These are phyloP conservation scores for Areca catechu DNA, from an alignment of 176 grass and related monocot species.

Conservation along the genomic window DNA sequence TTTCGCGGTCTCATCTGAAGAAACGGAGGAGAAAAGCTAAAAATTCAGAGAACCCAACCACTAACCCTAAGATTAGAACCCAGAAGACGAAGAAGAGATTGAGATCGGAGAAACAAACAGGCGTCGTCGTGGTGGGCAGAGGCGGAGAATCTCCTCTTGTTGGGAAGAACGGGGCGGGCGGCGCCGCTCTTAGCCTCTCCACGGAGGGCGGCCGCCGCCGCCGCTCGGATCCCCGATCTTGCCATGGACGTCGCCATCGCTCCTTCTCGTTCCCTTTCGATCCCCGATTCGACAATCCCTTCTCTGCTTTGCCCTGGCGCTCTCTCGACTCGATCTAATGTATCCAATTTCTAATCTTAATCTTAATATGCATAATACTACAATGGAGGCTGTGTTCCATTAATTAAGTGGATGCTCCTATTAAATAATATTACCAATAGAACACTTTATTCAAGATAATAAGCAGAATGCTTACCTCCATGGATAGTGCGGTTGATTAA, in stretches of 20 bases:
- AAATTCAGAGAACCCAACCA: neutral
- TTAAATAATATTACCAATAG: too few relatives aligned
- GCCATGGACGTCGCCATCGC: constrained; percentile 56
- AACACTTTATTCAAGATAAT: too few relatives aligned
- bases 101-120: constrained; percentile 25
- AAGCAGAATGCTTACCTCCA: too few relatives aligned
- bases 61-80: neutral
- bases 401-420: too few relatives aligned
- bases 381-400: too few relatives aligned
- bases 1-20: constrained; percentile 69
- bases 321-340: too few relatives aligned
- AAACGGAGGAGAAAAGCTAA: too few relatives aligned
- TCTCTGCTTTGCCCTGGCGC: too few relatives aligned
- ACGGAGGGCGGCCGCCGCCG: constrained; percentile 26
- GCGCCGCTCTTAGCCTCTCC: constrained; percentile 12
- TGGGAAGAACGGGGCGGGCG: constrained; percentile 11
- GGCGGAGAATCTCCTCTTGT: constrained; percentile 43
- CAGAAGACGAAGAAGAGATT: neutral
- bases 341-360: too few relatives aligned
- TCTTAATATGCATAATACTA: too few relatives aligned
- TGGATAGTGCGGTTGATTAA: too few relatives aligned
- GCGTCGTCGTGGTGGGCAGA: constrained; percentile 61
- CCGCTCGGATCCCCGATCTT: constrained; percentile 57
- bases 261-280: neutral
- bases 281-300: neutral